A percentile compares a stretch with the other conserved stretches of the same genome.
phyloP scores from a whole-genome alignment of 139 green algal species.

The Zygnema cylindricum region DNA sequence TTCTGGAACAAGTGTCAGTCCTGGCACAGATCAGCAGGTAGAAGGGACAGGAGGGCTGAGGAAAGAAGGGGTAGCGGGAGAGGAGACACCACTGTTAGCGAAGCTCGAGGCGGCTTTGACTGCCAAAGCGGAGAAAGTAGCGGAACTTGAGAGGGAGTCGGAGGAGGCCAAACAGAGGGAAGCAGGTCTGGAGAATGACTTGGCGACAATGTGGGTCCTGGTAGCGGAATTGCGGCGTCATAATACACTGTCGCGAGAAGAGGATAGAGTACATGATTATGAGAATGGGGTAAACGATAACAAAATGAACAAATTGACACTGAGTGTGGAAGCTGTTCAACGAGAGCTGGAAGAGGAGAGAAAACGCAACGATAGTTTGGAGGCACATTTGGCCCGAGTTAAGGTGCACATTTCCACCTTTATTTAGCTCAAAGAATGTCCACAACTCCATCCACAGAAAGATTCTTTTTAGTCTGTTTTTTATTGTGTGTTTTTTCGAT shows the following conservation, averaged over 20 bases:
- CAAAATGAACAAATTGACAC: neutral
- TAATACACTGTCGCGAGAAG: neutral
- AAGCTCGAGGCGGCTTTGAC: neutral
- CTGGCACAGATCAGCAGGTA: slow-evolving; percentile 16
- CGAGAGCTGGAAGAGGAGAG: neutral
- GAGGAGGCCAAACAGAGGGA: slow-evolving; percentile 35
- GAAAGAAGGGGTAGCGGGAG: slow-evolving; percentile 22
- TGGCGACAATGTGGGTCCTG: slow-evolving; percentile 49
- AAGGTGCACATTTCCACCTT: slow-evolving; percentile 2
- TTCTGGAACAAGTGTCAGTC: slow-evolving; percentile 7
- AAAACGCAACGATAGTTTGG: neutral
- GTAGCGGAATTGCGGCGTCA: slow-evolving; percentile 23
- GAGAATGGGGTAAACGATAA: neutral
- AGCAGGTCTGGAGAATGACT: slow-evolving; percentile 24
- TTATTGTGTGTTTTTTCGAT: too few species aligned
- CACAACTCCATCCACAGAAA: too few species aligned
- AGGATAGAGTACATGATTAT: neutral
- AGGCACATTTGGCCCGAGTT: neutral
- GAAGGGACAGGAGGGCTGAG: neutral
- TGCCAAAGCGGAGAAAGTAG: neutral
- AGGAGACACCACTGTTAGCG: neutral
- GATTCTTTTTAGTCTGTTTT: too few species aligned
- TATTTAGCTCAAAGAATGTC: too few species aligned
- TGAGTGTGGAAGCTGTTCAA: neutral
- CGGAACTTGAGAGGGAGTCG: slow-evolving; percentile 23